Evolutionary conservation across 495 filamentous ascomycete genomes (phyloP), one percentile per base, ranked within the genome.

Genomic region (Podospora tetraspora): DNA sequence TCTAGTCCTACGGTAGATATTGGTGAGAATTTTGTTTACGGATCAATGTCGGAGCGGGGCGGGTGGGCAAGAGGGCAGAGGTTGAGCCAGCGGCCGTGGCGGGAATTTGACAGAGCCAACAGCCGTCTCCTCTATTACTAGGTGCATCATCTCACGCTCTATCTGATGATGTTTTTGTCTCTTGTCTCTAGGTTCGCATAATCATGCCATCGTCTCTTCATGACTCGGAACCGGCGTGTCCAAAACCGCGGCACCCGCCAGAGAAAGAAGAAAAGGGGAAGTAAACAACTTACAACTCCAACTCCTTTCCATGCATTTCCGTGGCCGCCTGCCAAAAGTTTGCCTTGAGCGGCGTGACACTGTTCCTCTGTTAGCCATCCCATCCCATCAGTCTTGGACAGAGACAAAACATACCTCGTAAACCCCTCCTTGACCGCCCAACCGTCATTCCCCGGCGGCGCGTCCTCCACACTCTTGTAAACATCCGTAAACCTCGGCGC

Each of bases 391-490:
- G 7, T 34, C 62, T 52, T n/a, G 0, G n/a, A 57, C 3, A 24
- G 56, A 10, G 21, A 56, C 16, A 68, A 68, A 63, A 84, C 84
- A 72, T 78, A 96, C 93, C 93, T 97, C 6, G 93, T 93, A 80
- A 90, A 90, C 57, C 92, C 91, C 76, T 94, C 88, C 77, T 91
- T 91, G 13, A 99, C 90, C 16, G 88, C 89, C 95, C 94, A 97
- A 43, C 95, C 95, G 83, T 99, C 95, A 78, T 94, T 96, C 24
- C 95, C 95, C 19, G 92, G 91, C 61, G 80, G 80, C 65, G 88
- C 87, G 67, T 91, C 86, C 70, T 95, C 89, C 27, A 97, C 92
- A 63, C 90, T 93, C 69, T 88, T 84, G 76, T 91, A 90, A 2
- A 99, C 91, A 81, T 97, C 93, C 22, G 85, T 80, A 77, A 97